Conservation (phyloP, 768 basidiomycete genomes). For the Psilocybe subaeruginosa region DNA sequence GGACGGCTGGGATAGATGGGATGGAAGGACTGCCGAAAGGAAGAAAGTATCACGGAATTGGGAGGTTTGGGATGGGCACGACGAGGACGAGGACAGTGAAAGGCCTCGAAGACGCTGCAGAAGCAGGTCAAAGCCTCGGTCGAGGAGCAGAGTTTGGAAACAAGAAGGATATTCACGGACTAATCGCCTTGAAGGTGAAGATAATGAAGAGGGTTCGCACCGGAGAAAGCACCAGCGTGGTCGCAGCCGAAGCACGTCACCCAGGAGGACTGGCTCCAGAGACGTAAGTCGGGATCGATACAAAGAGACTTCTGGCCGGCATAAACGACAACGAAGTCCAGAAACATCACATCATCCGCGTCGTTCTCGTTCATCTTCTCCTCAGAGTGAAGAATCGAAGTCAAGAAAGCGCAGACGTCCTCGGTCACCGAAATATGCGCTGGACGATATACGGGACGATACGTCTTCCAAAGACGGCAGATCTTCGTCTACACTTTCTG, state of each 20-base stretch:
- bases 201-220: conserved; percentile 19
- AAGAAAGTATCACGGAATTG: conserved; percentile 50
- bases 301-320: conserved; percentile 21
- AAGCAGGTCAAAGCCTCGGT: conserved; percentile 28
- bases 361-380: conserved; percentile 25
- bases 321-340: conserved; percentile 24
- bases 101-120: conserved; percentile 25
- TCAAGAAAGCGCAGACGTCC: conserved; percentile 28
- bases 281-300: conserved; percentile 16
- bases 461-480: conserved; percentile 17
- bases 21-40: conserved; percentile 51
- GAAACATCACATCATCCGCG: conserved; percentile 16
- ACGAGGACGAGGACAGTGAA: conserved; percentile 32
- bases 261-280: conserved; percentile 14
- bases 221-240: conserved; percentile 28
- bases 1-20: conserved; percentile 56
- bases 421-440: conserved; percentile 31
- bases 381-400: conserved; percentile 22
- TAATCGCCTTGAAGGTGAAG: conserved; percentile 18
- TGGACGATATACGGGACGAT: conserved; percentile 35
- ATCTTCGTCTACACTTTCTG: conserved; percentile 4
- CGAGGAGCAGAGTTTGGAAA: conserved; percentile 26
- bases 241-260: conserved; percentile 26
- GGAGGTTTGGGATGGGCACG: conserved; percentile 53
- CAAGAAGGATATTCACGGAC: conserved; percentile 22